A percentile compares a stretch with the other conserved stretches of the same genome.
Evolutionary conservation across 208 protist species (phyloP).

Genomic region (Sergeia podlipaevii): DNA sequence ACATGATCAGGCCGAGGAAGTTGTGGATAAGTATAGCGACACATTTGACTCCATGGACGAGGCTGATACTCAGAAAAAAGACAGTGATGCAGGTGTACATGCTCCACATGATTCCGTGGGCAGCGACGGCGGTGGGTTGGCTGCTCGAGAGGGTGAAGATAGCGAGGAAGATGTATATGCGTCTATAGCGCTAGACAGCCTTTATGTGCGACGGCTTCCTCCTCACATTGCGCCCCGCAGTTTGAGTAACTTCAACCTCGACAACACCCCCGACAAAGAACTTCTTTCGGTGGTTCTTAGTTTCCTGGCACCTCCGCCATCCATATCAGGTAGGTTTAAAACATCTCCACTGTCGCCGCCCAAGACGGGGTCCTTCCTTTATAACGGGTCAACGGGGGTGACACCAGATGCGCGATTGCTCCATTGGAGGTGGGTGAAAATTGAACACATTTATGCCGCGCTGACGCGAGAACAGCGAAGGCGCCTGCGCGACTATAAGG

Average conservation of each 20-base stretch:
- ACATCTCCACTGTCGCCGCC: too few species aligned
- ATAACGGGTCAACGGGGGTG: too few species aligned
- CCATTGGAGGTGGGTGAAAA: conserved; percentile 79
- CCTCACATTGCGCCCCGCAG: conserved; percentile 60
- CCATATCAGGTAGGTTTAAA: conserved; percentile 5
- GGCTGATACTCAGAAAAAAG: too few species aligned
- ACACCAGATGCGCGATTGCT: too few species aligned
- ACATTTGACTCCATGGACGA: too few species aligned
- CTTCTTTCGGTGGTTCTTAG: conserved; percentile 37
- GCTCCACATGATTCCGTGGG: too few species aligned
- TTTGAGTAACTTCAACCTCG: conserved; percentile 70
- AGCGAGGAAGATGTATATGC: conserved; percentile 16
- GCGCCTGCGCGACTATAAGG: conserved; percentile 41
- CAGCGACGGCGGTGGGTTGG: not conserved
- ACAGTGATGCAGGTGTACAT: too few species aligned
- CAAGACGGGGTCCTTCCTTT: too few species aligned
- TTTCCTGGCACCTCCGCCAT: conserved; percentile 72
- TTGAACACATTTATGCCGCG: conserved; percentile 62
- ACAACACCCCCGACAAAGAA: conserved; percentile 47
- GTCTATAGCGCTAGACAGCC: conserved; percentile 34
- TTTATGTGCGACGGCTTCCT: conserved; percentile 75
- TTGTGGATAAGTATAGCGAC: too few species aligned
- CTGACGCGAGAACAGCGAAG: conserved; percentile 44
- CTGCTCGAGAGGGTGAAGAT: not conserved
- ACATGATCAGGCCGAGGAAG: too few species aligned